Evolutionary conservation across 768 basidiomycete genomes (phyloP).

Genomic region (Kockovaella imperatae): DNA sequence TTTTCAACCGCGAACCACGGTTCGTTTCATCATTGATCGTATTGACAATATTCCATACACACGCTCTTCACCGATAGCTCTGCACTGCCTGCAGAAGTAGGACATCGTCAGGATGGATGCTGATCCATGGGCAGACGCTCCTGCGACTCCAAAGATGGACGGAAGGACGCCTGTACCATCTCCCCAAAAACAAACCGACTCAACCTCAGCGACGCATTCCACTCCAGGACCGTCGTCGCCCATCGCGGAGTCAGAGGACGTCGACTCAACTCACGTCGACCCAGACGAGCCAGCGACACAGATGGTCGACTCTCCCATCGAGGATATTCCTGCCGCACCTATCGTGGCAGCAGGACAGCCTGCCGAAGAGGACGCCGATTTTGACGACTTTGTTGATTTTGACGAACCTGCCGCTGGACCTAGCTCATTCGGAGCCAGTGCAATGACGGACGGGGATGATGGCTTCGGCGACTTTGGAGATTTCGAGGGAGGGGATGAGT

Average conservation of each 20-base stretch:
- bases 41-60: not conserved
- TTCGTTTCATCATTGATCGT: not conserved
- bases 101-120: conserved; percentile 22
- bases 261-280: too few species aligned
- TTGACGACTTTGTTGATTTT: conserved; percentile 57
- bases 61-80: not conserved
- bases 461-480: conserved; percentile 59
- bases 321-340: too few species aligned
- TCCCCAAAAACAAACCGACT: not conserved
- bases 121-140: conserved; percentile 37
- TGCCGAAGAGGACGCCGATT: too few species aligned
- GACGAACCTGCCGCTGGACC: conserved; percentile 48
- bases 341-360: too few species aligned
- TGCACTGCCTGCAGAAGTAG: not conserved
- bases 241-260: too few species aligned
- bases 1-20: too few species aligned
- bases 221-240: too few species aligned
- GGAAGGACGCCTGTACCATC: conserved; percentile 1
- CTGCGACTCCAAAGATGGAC: conserved; percentile 11
- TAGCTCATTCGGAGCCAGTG: conserved; percentile 10
- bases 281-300: not conserved
- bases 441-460: conserved; percentile 23
- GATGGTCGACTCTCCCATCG: not conserved
- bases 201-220: not conserved
- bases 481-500: conserved; percentile 64